Conservation (phyloP, 2,329 filamentous ascomycete genomes). For the Davidsoniella eucalypti region DNA sequence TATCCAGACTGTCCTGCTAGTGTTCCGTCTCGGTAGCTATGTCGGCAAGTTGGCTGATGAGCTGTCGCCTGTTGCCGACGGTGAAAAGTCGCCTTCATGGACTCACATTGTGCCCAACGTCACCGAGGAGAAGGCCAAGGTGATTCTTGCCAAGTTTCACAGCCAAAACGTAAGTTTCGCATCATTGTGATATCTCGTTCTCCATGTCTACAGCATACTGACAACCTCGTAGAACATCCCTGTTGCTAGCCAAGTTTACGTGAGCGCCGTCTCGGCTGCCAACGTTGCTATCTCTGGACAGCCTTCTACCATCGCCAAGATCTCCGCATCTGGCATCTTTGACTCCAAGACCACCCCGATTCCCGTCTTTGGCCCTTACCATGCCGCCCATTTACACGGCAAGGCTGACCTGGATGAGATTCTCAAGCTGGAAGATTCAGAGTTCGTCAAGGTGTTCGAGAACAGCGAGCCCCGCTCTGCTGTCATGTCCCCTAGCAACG, state of each 20-base stretch:
- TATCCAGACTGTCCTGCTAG: constrained; percentile 46
- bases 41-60: constrained; percentile 33
- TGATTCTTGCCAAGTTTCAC: constrained; percentile 41
- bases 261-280: constrained; percentile 34
- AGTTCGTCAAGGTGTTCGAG: constrained; percentile 24
- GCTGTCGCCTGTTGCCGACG: constrained; percentile 21
- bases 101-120: constrained; percentile 46
- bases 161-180: constrained; percentile 27
- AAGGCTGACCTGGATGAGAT: constrained; percentile 28
- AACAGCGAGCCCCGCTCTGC: constrained; percentile 28
- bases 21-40: constrained; percentile 47
- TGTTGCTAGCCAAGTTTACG: constrained; percentile 30
- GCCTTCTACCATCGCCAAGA: constrained; percentile 28
- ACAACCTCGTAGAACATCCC: constrained; percentile 20
- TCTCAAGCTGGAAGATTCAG: constrained; percentile 26
- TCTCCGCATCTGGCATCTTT: constrained; percentile 26
- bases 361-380: constrained; percentile 40
- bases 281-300: constrained; percentile 39
- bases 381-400: constrained; percentile 36
- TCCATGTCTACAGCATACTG: not conserved
- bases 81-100: constrained; percentile 41
- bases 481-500: constrained; percentile 35
- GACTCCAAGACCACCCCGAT: constrained; percentile 29
- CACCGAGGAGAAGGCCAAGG: constrained; percentile 32
- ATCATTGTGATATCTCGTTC: not conserved